These are phyloP conservation scores for Trichoderma sp. DNA, from an alignment of 2,329 filamentous ascomycete species.

Conservation along the genomic window DNA sequence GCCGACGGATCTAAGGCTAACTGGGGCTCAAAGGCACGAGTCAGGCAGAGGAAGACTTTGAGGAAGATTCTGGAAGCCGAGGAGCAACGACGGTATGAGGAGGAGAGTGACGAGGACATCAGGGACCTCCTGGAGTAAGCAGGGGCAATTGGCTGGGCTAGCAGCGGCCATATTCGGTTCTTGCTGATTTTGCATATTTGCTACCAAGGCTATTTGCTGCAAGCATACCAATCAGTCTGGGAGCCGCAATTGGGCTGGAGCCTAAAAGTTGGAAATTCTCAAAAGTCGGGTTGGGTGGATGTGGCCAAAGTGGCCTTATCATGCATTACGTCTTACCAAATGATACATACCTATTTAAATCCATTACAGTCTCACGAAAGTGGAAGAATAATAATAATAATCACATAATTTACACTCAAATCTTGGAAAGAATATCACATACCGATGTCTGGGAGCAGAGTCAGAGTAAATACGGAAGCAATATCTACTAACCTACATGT, in stretches of 20 bases:
- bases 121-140: slow-evolving; percentile 62
- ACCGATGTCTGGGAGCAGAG: background rate
- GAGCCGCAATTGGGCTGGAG: background rate
- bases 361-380: slow-evolving; percentile 4
- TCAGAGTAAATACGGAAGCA: background rate
- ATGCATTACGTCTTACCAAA: background rate
- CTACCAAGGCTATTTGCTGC: background rate
- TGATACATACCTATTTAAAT: background rate
- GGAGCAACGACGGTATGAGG: slow-evolving; percentile 61
- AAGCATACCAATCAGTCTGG: background rate
- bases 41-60: slow-evolving; percentile 67
- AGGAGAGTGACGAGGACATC: slow-evolving; percentile 71
- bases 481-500: background rate
- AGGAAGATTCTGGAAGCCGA: slow-evolving; percentile 67
- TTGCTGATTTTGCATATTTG: background rate
- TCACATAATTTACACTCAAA: background rate
- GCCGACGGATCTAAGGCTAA: slow-evolving; percentile 52
- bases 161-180: background rate
- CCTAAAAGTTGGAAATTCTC: background rate
- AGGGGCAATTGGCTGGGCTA: background rate
- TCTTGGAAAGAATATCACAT: background rate
- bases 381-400: slow-evolving; percentile 13
- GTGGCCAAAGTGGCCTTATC: slow-evolving; percentile 21
- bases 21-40: slow-evolving; percentile 72
- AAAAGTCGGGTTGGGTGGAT: slow-evolving; percentile 1